A percentile compares a stretch with the other conserved stretches of the same genome.
These are phyloP conservation scores for Ceratobasidium sp. DNA, from an alignment of 1,284 basidiomycete genomes.

Conservation along the genomic window DNA sequence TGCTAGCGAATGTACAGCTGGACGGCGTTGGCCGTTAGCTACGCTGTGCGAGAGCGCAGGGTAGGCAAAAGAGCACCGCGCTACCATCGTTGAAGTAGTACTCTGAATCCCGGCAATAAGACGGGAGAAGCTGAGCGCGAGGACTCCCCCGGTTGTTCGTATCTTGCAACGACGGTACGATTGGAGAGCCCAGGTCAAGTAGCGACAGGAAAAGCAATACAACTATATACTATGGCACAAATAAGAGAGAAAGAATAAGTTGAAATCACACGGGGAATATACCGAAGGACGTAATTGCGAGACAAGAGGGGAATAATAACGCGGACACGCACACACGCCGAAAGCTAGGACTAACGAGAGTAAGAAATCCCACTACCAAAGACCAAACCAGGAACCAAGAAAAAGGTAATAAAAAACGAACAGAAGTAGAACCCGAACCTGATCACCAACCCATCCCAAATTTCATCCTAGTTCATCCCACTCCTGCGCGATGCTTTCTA, in stretches of 20 bases:
- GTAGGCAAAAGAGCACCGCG: too few species aligned
- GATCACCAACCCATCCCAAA: conserved; percentile 3
- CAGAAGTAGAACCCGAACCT: background rate
- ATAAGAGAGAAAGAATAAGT: conserved; percentile 4
- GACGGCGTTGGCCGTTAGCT: too few species aligned
- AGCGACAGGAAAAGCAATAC: conserved; percentile 43
- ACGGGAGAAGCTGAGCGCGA: too few species aligned
- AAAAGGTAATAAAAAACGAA: conserved; percentile 18
- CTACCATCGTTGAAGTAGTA: too few species aligned
- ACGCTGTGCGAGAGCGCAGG: too few species aligned
- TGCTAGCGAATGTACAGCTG: too few species aligned
- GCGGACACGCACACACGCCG: background rate
- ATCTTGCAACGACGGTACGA: conserved; percentile 27
- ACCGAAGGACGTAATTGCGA: conserved; percentile 6
- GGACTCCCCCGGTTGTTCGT: too few species aligned
- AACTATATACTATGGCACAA: conserved; percentile 44
- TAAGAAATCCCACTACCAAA: conserved; percentile 9
- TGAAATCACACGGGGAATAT: conserved; percentile 7
- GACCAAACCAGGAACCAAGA: conserved; percentile 8
- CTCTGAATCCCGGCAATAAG: too few species aligned
- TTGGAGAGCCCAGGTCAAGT: conserved; percentile 30
- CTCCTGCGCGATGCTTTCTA: conserved; percentile 67
- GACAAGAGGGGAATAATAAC: conserved; percentile 10
- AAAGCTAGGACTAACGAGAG: conserved; percentile 17
- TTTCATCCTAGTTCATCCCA: conserved; percentile 42